Evolutionary conservation across 2,329 filamentous ascomycete species (phyloP).

Genomic region (Trichophaea hybrida): DNA sequence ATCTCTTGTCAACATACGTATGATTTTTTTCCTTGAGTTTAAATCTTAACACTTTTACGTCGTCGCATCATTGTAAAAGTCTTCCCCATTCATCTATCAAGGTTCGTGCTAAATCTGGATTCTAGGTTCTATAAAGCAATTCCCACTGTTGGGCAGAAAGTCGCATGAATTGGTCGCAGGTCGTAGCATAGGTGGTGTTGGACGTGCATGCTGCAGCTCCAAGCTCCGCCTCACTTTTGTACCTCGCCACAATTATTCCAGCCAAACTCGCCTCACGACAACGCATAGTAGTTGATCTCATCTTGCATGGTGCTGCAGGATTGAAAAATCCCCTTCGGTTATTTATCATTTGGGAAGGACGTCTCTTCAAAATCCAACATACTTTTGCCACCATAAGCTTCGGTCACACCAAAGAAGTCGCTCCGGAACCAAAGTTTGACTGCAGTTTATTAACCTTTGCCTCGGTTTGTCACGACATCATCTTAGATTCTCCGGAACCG

Average conservation of each 20-base stretch:
- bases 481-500: not conserved
- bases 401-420: not conserved
- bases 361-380: not conserved
- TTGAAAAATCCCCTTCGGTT: not conserved
- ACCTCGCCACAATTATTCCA: slow-evolving; percentile 2
- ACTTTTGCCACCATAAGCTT: not conserved
- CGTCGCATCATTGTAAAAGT: not conserved
- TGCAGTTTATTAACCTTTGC: not conserved
- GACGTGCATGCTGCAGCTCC: not conserved
- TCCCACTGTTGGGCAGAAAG: not conserved
- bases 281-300: slow-evolving; percentile 1
- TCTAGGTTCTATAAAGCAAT: not conserved
- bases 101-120: not conserved
- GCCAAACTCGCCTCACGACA: not conserved
- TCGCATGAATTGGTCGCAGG: not conserved
- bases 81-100: not conserved
- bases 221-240: slow-evolving; percentile 6
- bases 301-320: not conserved
- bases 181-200: not conserved
- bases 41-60: not conserved
- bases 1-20: not conserved
- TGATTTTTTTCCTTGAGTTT: not conserved
- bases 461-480: not conserved
- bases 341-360: not conserved
- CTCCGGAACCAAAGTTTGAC: not conserved